Evolutionary conservation across 768 basidiomycete species (phyloP), one percentile per base, ranked within the genome.

Genomic region (Pleurotus tuber-regium): DNA sequence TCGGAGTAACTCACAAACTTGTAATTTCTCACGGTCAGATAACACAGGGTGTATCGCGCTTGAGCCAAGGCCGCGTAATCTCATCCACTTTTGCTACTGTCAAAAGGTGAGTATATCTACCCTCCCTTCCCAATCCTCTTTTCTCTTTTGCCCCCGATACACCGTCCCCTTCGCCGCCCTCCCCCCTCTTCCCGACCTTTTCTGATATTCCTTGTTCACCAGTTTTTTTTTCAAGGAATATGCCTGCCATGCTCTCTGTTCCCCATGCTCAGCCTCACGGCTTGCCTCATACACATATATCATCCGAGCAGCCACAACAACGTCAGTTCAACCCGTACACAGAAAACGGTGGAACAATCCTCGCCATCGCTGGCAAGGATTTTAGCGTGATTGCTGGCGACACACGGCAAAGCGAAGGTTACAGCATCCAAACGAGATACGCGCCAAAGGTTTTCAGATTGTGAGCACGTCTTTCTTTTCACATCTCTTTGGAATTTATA

Each of bases 361-460:
- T 99, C 61, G 91, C 91, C 63, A 91, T 98, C 65, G 92, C 95
- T 4, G 97, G 96, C 48, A 80, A 83, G 39, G 90, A 94, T 67
- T 98, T 98, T 68, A 81, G 82, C 54, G 93, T 98, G 65, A 89
- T 98, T 61, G 95, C 97, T 4, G 92, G 94, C 46, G 96, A 99
- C 71, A 99, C 96, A 38, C 76, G 96, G 51, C 97, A 98, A 74
- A 92, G 87, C 58, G 90, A 95, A 66, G 96, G 96, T n/a, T 98
- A 91, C 71, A 89, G 76, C 65, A 99, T 99, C 68, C 96, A 99
- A 77, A 97, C 96, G 54, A 80, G 96, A 67, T 98, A 97, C 68
- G 93, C 93, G 6, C 87, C 93, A 36, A 96, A 98, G 70, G 93
- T 98, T 53, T 97, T 94, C 72, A 79, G 83, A 73, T 70, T 99